These are phyloP conservation scores for Pyrus hybrid DNA, from an alignment of 331 rosid genomes.

Conservation along the genomic window DNA sequence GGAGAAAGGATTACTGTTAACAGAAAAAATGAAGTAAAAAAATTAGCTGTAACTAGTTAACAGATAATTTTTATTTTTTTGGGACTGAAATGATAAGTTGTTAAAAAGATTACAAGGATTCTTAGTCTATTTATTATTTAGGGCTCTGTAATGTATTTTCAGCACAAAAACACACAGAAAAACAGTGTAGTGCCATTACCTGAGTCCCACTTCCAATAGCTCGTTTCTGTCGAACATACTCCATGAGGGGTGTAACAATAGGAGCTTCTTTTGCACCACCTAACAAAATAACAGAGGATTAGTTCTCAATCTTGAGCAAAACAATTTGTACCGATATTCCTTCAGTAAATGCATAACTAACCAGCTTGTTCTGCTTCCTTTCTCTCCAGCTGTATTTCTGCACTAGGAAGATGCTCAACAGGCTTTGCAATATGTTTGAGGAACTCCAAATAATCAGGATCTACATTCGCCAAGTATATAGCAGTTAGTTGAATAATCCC, in stretches of 20 bases:
- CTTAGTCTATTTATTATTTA: not conserved
- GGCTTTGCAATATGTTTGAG: slow-evolving; percentile 79
- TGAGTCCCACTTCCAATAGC: slow-evolving; percentile 49
- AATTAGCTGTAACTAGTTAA: too few species aligned
- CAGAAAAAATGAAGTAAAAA: too few species aligned
- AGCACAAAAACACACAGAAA: not conserved
- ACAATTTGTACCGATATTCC: not conserved
- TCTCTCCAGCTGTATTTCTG: slow-evolving; percentile 95
- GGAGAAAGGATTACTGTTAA: not conserved
- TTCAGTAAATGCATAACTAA: slow-evolving; percentile 19
- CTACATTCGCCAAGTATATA: slow-evolving; percentile 29
- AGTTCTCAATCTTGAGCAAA: not conserved
- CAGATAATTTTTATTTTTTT: too few species aligned
- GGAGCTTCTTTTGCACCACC: slow-evolving; percentile 70
- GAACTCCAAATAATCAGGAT: slow-evolving; percentile 92
- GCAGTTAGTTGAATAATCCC: not conserved
- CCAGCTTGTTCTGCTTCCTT: slow-evolving; percentile 97
- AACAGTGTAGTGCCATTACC: slow-evolving; percentile 32
- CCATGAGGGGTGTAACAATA: slow-evolving; percentile 86
- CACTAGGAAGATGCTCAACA: slow-evolving; percentile 91
- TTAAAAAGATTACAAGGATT: not conserved
- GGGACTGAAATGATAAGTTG: too few species aligned
- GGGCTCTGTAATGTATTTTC: not conserved
- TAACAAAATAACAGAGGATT: slow-evolving; percentile 21
- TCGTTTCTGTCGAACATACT: slow-evolving; percentile 77